Evolutionary conservation across 1,284 basidiomycete genomes (phyloP).

Genomic region (Sporisorium graminicola): DNA sequence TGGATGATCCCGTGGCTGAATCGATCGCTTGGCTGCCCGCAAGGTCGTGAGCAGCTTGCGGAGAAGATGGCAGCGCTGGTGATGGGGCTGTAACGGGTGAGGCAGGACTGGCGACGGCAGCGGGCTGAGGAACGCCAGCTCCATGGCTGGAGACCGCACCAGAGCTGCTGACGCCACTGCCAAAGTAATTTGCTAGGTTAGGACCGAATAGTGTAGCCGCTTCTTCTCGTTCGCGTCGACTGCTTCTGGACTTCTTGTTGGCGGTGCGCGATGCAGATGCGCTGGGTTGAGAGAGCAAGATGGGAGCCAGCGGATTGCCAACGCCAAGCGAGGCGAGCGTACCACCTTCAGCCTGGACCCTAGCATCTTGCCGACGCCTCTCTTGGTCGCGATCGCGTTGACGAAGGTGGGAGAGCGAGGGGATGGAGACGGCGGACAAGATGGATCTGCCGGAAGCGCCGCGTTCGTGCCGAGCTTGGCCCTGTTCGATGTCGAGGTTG

Average conservation of each 20-base stretch:
- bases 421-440: slow-evolving; percentile 38
- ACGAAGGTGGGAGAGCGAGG: slow-evolving; percentile 44
- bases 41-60: background rate
- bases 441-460: slow-evolving; percentile 47
- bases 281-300: slow-evolving; percentile 13
- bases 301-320: slow-evolving; percentile 20
- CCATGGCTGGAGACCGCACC: slow-evolving; percentile 49
- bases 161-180: slow-evolving; percentile 51
- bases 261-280: slow-evolving; percentile 13
- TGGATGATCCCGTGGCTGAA: background rate
- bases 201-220: slow-evolving; percentile 62
- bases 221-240: slow-evolving; percentile 56
- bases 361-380: slow-evolving; percentile 28
- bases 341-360: slow-evolving; percentile 12
- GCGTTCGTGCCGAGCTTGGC: slow-evolving; percentile 30
- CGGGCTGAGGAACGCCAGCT: slow-evolving; percentile 23
- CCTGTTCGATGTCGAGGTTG: slow-evolving; percentile 32
- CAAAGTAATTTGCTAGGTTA: slow-evolving; percentile 63
- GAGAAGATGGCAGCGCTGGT: background rate
- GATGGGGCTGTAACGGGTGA: slow-evolving; percentile 21
- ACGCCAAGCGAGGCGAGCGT: slow-evolving; percentile 4
- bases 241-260: slow-evolving; percentile 34
- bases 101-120: slow-evolving; percentile 14
- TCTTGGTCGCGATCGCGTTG: slow-evolving; percentile 50
- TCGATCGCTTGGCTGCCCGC: slow-evolving; percentile 1